These are phyloP conservation scores for Acer yangbiense DNA, from an alignment of 345 rosid genomes.

Conservation along the genomic window DNA sequence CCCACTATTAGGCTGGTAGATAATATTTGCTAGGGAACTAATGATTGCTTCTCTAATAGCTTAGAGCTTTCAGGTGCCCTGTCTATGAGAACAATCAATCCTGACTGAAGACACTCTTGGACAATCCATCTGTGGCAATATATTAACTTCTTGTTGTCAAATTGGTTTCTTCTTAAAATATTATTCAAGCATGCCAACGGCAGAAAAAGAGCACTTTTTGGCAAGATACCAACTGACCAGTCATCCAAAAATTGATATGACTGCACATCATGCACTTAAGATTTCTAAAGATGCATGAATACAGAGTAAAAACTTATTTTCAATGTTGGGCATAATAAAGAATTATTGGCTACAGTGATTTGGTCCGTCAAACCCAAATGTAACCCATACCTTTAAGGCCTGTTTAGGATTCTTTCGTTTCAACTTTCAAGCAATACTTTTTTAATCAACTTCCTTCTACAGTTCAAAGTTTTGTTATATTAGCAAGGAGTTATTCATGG, in stretches of 20 bases:
- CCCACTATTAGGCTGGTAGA: background rate
- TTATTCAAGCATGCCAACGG: background rate
- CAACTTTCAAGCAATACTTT: background rate
- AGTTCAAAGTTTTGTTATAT: background rate
- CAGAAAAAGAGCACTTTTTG: background rate
- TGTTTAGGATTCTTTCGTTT: background rate
- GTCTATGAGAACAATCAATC: background rate
- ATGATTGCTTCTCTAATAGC: background rate
- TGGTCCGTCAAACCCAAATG: background rate
- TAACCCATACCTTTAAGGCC: background rate
- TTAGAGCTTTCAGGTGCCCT: background rate
- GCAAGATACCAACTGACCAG: background rate
- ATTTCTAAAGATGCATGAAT: background rate
- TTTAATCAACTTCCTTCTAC: background rate
- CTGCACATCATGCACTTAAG: background rate
- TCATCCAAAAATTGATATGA: background rate
- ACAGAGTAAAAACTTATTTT: background rate
- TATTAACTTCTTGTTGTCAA: background rate
- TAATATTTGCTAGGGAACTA: background rate
- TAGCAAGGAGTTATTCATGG: background rate
- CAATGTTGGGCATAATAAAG: background rate
- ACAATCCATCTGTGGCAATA: conserved; percentile 1
- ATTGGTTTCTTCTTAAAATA: background rate
- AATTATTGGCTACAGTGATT: background rate
- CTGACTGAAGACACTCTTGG: background rate